These are phyloP conservation scores for Flaveria robusta DNA, from an alignment of 129 eudicot genomes.

Conservation along the genomic window DNA sequence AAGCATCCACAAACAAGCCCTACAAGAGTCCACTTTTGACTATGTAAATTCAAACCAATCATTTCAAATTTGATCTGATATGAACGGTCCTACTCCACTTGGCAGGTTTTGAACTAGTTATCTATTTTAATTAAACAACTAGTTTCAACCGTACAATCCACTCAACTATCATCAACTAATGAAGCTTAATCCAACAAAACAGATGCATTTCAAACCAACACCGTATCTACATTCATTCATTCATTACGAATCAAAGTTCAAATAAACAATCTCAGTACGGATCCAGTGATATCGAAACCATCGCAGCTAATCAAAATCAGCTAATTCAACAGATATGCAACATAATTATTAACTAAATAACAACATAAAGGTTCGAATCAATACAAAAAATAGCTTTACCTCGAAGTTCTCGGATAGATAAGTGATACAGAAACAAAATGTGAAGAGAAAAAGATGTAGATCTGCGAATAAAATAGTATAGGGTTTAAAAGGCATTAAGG, in stretches of 20 bases:
- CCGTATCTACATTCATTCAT: constrained; percentile 18
- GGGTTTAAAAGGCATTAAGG: constrained; percentile 22
- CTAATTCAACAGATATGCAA: constrained; percentile 4
- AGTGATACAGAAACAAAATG: background rate
- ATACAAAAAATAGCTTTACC: constrained; percentile 12
- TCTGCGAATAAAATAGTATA: constrained; percentile 22
- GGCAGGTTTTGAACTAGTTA: background rate
- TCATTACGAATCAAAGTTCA: background rate
- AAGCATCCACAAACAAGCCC: background rate
- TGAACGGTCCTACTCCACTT: background rate
- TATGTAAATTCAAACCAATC: background rate
- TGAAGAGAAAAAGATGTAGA: constrained; percentile 16
- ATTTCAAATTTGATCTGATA: background rate
- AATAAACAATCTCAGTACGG: background rate
- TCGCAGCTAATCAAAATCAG: background rate
- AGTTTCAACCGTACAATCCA: background rate
- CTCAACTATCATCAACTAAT: background rate
- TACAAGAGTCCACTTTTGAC: background rate
- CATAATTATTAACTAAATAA: background rate
- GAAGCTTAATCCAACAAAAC: background rate
- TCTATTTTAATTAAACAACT: background rate
- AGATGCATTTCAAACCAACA: background rate
- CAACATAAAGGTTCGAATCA: background rate
- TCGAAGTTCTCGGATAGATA: constrained; percentile 6
- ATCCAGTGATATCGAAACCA: background rate